Base-by-base conservation (phyloP, 1,139 yeast genomes). In the Hansenula sp. region DNA sequence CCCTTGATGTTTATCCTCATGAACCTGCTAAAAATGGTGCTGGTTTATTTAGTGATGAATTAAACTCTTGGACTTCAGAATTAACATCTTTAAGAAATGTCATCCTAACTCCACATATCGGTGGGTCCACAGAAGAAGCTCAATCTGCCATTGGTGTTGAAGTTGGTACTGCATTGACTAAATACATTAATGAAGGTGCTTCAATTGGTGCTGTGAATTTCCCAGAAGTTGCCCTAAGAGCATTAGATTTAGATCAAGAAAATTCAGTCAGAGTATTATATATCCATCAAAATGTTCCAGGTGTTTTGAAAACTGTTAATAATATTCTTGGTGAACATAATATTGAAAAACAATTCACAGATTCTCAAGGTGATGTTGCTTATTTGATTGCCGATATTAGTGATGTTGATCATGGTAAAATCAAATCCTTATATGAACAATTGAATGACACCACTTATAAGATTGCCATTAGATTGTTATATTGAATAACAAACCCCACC, bases 41-140 rank as follows among this genome's bases (percentile, higher is more conserved):
- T 55, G 83, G 79, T 51, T 71, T 82, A 58, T 93, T 91, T 71
- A 71, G 65, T 59, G 75, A 84, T 60, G 74, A 76, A 36, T 76
- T 93, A 63, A 93, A 93, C 70, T 60, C 72, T 31, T 94, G 96
- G 94, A 80, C 89, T 47, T 74, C 87, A 31, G 96, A 91, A 62
- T 77, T 94, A 58, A 77, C 84, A 55, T 74, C 87, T 17, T 77
- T 90, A 65, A 81, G 94, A 71, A 94, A 93, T 66, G 84, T 93
- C 46, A 90, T 94, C 52, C 76, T 93, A 62, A 84, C 98, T 45
- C 99, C 99, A 33, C 99, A 93, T 64, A 93, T 93, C 59, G 99
- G 99, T 71, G 99, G 99, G 53, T 90, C 98, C 41, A 93, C 99
- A 40, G 98, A 93, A 70, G 99, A 93, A 73, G 99, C 99, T 30